phyloP scores from a whole-genome alignment of 179 eudicot species.

The Amaranthus tricolor region DNA sequence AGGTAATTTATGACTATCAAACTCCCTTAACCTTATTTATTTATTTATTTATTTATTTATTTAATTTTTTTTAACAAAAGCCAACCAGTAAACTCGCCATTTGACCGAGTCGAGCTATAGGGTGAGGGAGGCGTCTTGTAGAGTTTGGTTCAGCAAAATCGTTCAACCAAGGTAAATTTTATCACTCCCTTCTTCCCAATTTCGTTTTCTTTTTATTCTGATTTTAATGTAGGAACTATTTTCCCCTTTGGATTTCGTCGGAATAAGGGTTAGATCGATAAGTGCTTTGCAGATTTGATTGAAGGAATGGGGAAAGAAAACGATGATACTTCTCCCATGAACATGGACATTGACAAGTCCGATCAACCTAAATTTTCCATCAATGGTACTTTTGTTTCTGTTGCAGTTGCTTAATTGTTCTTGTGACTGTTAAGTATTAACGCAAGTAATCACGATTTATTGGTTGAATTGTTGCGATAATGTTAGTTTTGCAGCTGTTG shows the following conservation, averaged over 20 bases:
- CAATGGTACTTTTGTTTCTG: slow-evolving; percentile 43
- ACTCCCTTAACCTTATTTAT: too few species aligned
- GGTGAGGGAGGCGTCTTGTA: too few species aligned
- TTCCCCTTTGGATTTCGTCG: neutral
- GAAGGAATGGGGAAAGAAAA: slow-evolving; percentile 54
- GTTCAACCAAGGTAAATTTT: too few species aligned
- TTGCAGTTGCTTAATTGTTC: neutral
- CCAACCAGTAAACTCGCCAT: too few species aligned
- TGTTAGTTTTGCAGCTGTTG: slow-evolving; percentile 77
- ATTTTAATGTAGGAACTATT: too few species aligned
- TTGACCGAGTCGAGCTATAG: too few species aligned
- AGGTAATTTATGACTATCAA: too few species aligned
- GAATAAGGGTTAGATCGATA: neutral
- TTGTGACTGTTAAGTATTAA: neutral
- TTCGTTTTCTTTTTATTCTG: too few species aligned
- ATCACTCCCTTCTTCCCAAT: too few species aligned
- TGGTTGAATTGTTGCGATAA: neutral
- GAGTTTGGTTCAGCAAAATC: too few species aligned
- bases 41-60: too few species aligned
- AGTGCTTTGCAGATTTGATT: slow-evolving; percentile 10
- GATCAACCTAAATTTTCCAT: slow-evolving; percentile 81
- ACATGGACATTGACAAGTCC: slow-evolving; percentile 51
- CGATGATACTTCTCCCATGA: slow-evolving; percentile 53
- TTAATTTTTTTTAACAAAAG: too few species aligned
- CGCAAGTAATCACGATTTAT: neutral